These are phyloP conservation scores for Allomyces macrogynus DNA, from an alignment of 192 early-diverging fungal species.

Conservation along the genomic window DNA sequence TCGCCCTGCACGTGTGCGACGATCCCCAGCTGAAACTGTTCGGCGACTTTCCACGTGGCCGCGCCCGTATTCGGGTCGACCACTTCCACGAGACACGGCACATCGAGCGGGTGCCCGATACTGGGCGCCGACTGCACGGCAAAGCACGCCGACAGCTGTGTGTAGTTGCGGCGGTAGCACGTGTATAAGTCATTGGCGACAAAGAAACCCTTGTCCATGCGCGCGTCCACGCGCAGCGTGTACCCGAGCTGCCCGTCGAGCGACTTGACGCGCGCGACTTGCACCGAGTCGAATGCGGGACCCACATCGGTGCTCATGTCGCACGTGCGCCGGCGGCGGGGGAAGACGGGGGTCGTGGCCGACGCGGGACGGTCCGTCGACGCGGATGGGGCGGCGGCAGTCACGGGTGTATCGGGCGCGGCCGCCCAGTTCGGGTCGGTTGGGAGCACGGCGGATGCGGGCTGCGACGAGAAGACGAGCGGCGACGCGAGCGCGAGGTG, in stretches of 20 bases:
- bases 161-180: constrained; percentile 89
- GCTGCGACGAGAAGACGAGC: no score
- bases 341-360: no score
- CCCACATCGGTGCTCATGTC: no score
- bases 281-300: no score
- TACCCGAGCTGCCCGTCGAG: constrained; percentile 18
- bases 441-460: no score
- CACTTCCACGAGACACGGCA: constrained; percentile 22
- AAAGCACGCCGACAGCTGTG: constrained; percentile 56
- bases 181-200: constrained; percentile 76
- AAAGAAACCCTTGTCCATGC: constrained; percentile 85
- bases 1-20: constrained; percentile 13
- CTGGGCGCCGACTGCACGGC: constrained; percentile 15
- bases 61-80: constrained; percentile 8
- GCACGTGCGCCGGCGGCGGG: no score
- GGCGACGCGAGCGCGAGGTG: no score
- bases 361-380: no score
- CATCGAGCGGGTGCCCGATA: constrained; percentile 7
- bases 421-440: no score
- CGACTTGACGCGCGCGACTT: neutral
- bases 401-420: no score
- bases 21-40: constrained; percentile 18
- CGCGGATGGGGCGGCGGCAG: no score
- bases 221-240: constrained; percentile 39
- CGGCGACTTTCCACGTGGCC: constrained; percentile 4